Conservation (phyloP, 208 protist species). For the Trypanosoma mega region DNA sequence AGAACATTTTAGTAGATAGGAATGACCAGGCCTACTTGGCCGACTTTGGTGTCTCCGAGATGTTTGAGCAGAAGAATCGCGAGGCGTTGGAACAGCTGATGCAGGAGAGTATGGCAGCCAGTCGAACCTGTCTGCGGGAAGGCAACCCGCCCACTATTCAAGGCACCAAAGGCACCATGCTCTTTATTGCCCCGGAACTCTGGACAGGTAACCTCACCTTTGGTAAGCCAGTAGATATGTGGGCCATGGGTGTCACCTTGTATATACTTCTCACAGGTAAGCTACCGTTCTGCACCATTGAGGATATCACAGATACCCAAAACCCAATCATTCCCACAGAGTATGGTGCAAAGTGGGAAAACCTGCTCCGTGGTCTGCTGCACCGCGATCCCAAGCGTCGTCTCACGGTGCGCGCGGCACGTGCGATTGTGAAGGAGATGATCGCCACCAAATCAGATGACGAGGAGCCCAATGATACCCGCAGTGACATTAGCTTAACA, state of each 20-base stretch:
- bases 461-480: neutral
- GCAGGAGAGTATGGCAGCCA: slow-evolving; percentile 44
- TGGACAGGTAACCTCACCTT: slow-evolving; percentile 25
- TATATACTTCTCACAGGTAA: slow-evolving; percentile 35
- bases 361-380: slow-evolving; percentile 38
- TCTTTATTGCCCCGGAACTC: slow-evolving; percentile 36
- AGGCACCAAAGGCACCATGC: slow-evolving; percentile 29
- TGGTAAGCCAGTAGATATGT: slow-evolving; percentile 33
- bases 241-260: slow-evolving; percentile 32
- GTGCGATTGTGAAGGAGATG: slow-evolving; percentile 30
- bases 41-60: slow-evolving; percentile 61
- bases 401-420: slow-evolving; percentile 36
- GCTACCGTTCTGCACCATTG: slow-evolving; percentile 23
- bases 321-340: slow-evolving; percentile 29
- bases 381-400: slow-evolving; percentile 25
- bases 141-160: slow-evolving; percentile 12
- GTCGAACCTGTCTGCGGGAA: slow-evolving; percentile 4
- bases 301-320: slow-evolving; percentile 26
- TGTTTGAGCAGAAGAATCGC: slow-evolving; percentile 44
- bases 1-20: slow-evolving; percentile 52
- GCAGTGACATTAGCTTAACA: neutral
- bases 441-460: slow-evolving; percentile 1
- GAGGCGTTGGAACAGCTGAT: slow-evolving; percentile 48
- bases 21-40: slow-evolving; percentile 30
- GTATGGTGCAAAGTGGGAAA: slow-evolving; percentile 36